Base-by-base conservation (phyloP, 1,139 yeast species). In the Sugiyamaella paludigena region DNA sequence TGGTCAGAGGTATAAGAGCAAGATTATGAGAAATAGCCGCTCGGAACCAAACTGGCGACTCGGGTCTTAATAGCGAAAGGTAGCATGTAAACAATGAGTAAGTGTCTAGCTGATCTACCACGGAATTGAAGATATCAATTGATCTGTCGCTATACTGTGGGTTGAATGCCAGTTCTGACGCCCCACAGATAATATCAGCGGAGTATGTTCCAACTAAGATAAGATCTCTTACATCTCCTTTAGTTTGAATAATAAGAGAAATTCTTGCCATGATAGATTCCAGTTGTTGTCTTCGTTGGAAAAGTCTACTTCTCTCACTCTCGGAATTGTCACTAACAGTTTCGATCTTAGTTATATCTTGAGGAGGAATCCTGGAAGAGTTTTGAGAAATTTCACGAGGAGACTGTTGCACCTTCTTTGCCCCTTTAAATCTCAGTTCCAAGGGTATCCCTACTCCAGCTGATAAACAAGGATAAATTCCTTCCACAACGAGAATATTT, bases 401-500 rank as follows among this genome's bases (percentile, higher is more conserved):
- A 19, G 24, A 4, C 24, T 11, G 48, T 45, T 19, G 62, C 63
- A 34, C 67, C 65, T 8, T 13, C 2, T 33, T 24, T 24, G 29
- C 35, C n/a, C 54, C 45, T 47, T 62, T 64, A 6, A 57, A 68
- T 57, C 95, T 70, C 54, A 81, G 77, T 4, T 76, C 81, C 29
- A 85, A 64, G 0, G 94, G 89, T 4, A 87, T 76, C 0, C 92
- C 88, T 12, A 81, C 73, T 2, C 76, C 77, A 31, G 64, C 55
- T 1, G 81, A 78, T 2, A 87, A 58, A 30, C 80, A 77, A 0
- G 92, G 81, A 56, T 84, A 85, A 0, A 89, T 74, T 0, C 95
- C 91, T 53, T 81, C 84, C 1, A 84, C 67, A 0, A 89, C 78
- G 1, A 91, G 71, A 12, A 83, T 54, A 53, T 84, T 84, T 26